Base-by-base conservation (phyloP, 805 yeast species). In the Blastobotrys americana region DNA sequence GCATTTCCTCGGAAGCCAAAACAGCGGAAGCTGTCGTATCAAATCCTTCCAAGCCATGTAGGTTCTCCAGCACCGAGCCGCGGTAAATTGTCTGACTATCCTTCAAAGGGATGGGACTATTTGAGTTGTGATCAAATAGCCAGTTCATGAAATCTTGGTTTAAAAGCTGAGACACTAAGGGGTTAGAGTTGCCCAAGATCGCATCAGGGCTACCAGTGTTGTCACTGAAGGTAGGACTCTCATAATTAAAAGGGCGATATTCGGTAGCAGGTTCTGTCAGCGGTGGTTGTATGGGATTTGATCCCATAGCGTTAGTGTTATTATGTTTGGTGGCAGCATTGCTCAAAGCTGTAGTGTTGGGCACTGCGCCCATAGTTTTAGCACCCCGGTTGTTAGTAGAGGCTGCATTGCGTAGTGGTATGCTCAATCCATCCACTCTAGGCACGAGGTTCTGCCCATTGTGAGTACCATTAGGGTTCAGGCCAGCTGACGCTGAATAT, bases 121-220 rank as follows among this genome's bases (percentile, higher is more conserved):
- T 21, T 4, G 19, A 21, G n/a, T n/a, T n/a, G n/a, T n/a, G n/a
- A 13, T 36, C 23, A 40, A 39, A 37, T 27, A 53, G 42, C 56
- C 56, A 53, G 31, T 46, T 45, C 45, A 53, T 46, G 23, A 53
- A 48, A 34, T 53, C 56, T 36, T 53, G 55, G 35, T 53, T 53
- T 2, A 46, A 40, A 16, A 51, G 41, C 19, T 53, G 53, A 10
- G 54, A 49, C 10, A 45, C 54, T 10, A 47, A 48, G 25, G 47
- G 56, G 36, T 44, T 53, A 1, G 54, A 43, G 37, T 49, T 51
- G 9, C 53, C 50, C 21, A 53, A 46, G 39, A 48, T 46, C 4
- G 53, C 53, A 5, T 49, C 49, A 5, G 55, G 51, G 34, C 51
- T 46, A 4, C 37, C 44, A 19, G 46, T 41, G 23, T 43, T 42